Conservation (phyloP, 139 green algal genomes). For the Chlorella sorokiniana region DNA sequence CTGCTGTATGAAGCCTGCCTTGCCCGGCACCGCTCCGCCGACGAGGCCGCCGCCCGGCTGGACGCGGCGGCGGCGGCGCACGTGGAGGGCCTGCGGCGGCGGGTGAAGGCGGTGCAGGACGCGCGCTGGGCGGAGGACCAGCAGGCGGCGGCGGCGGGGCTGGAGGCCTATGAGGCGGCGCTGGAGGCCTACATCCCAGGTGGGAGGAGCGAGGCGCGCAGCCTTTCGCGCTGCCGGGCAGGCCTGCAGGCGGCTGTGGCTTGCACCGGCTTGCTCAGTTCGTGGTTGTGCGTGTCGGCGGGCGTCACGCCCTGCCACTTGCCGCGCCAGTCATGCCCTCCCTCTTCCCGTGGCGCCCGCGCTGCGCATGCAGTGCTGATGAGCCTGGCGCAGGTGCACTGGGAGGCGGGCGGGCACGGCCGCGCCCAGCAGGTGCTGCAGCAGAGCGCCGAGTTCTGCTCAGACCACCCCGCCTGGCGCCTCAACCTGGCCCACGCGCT, state of each 20-base stretch:
- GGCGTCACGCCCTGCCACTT: too few relatives aligned
- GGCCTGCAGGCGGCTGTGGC: too few relatives aligned
- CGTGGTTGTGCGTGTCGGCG: too few relatives aligned
- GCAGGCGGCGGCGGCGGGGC: conserved; percentile 70
- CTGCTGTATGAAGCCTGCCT: conserved; percentile 79
- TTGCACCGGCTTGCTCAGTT: too few relatives aligned
- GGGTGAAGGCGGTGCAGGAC: conserved; percentile 84
- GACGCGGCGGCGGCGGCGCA: conserved; percentile 70
- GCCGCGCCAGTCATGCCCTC: too few relatives aligned
- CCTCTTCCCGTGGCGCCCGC: too few relatives aligned
- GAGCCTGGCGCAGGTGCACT: conserved; percentile 82
- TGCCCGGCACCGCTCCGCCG: conserved; percentile 53
- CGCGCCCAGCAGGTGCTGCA: conserved; percentile 77
- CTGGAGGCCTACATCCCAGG: conserved; percentile 78
- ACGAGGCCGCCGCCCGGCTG: conserved; percentile 66
- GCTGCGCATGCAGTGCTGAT: conserved; percentile 68
- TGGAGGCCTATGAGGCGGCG: conserved; percentile 86
- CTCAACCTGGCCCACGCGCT: conserved; percentile 90
- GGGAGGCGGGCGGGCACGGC: conserved; percentile 79
- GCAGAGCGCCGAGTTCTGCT: conserved; percentile 85
- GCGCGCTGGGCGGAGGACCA: conserved; percentile 70
- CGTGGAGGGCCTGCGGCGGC: conserved; percentile 70
- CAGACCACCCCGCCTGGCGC: conserved; percentile 83
- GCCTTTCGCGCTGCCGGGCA: background rate
- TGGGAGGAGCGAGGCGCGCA: background rate